phyloP scores from a whole-genome alignment of 2,329 filamentous ascomycete genomes.

The Akanthomyces uredinophilus region DNA sequence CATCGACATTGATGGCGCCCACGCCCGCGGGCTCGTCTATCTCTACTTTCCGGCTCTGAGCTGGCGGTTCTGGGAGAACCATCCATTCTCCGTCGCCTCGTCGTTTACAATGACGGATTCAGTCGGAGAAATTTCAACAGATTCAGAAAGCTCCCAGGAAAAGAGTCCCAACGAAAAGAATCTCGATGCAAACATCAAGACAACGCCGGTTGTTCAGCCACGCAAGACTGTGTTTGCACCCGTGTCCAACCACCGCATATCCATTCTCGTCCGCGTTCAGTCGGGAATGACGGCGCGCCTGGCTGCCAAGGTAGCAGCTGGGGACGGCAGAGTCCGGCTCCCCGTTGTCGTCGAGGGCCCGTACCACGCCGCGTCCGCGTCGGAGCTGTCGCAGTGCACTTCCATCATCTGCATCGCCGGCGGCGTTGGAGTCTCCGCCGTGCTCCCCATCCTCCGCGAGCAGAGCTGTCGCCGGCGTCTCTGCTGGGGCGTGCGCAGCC shows the following conservation, averaged over 20 bases:
- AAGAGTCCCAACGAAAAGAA: not conserved
- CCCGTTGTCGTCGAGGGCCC: constrained; percentile 26
- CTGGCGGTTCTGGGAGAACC: constrained; percentile 34
- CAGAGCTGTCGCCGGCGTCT: constrained; percentile 18
- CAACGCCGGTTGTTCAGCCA: not conserved
- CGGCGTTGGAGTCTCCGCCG: constrained; percentile 28
- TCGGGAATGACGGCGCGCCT: constrained; percentile 23
- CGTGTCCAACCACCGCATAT: constrained; percentile 11
- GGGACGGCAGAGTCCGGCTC: constrained; percentile 14
- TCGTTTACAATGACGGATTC: not conserved
- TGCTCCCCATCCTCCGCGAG: constrained; percentile 23
- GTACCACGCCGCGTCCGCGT: constrained; percentile 21
- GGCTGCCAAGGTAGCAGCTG: constrained; percentile 9
- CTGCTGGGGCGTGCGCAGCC: constrained; percentile 24
- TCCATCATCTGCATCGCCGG: constrained; percentile 28
- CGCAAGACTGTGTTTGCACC: not conserved
- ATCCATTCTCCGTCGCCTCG: constrained; percentile 30
- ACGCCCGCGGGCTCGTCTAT: constrained; percentile 27
- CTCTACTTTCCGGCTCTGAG: constrained; percentile 31
- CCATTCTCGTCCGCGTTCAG: constrained; percentile 23
- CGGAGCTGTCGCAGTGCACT: constrained; percentile 22
- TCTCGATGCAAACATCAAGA: not conserved
- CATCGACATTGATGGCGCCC: constrained; percentile 24
- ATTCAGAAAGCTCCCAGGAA: not conserved
- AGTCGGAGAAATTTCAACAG: not conserved